Evolutionary conservation across 139 green algal species (phyloP), one percentile per base, ranked within the genome.

Genomic region (Parachlorella kessleri): DNA sequence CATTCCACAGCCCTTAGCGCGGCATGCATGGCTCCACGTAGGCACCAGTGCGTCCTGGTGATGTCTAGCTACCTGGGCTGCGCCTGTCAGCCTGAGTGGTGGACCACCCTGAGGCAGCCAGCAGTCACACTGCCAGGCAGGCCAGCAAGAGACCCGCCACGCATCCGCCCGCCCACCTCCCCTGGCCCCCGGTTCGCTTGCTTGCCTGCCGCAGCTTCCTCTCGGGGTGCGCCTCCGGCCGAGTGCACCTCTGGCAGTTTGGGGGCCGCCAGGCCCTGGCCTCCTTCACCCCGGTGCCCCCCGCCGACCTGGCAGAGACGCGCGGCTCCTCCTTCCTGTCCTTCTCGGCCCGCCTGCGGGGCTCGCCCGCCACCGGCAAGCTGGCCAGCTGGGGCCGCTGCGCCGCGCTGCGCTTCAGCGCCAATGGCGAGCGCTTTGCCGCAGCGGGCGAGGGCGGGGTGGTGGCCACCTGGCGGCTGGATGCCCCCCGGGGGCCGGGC

Each of bases 391-490:
- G 81, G 81, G 76, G 81, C 68, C 32, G 53, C 5, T 39, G 38
- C 21, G 40, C 36, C 14, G 76, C 53, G 9, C 37, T 95, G 75
- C 72, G 83, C n/a, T 97, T 91, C 81, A 85, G 74, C 39, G 78
- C 84, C 30, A 85, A 81, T 48, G 90, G 89, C 30, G 89, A 90
- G 33, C 85, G 90, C 32, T 97, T 97, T 87, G 90, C 83, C 0
- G 90, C 82, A 18, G 74, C 94, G 1, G 91, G 92, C 7, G 86
- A 93, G 68, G 92, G 93, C 5, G 93, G 93, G 0, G 74, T 94
- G 66, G 89, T 95, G 14, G 90, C 91, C 9, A 78, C 88, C 40
- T 97, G 93, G 93, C 82, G 92, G 2, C 76, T 93, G 67, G 91
- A 94, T 39, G 85, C 75, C 2, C 79, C 79, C 48, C 55, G 9